phyloP scores from a whole-genome alignment of 2,329 filamentous ascomycete genomes.

The Magnaporthiopsis incrustans region DNA sequence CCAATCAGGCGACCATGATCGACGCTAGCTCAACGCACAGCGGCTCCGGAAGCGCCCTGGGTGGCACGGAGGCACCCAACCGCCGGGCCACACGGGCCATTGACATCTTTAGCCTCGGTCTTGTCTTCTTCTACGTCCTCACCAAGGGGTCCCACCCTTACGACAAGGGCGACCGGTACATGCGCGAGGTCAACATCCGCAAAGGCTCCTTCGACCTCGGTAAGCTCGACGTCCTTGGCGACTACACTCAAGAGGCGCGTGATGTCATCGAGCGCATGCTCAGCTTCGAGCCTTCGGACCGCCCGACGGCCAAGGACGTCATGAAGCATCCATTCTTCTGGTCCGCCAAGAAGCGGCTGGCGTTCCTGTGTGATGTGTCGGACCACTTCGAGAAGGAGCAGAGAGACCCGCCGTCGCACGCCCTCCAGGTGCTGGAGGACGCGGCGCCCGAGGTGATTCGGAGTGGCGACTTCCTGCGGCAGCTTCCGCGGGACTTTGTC shows the following conservation, averaged over 20 bases:
- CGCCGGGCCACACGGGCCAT: constrained; percentile 90
- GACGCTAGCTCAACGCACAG: constrained; percentile 51
- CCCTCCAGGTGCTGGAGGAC: constrained; percentile 52
- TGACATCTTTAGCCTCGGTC: constrained; percentile 92
- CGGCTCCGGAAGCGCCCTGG: constrained; percentile 36
- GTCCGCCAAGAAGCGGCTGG: constrained; percentile 77
- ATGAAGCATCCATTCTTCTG: constrained; percentile 97
- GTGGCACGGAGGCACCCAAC: constrained; percentile 43
- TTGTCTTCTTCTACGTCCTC: constrained; percentile 99
- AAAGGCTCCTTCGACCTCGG: constrained; percentile 72
- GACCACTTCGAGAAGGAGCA: constrained; percentile 94
- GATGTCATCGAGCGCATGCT: constrained; percentile 82
- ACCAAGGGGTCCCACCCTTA: constrained; percentile 90
- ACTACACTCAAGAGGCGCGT: constrained; percentile 78
- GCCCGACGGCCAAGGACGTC: constrained; percentile 69
- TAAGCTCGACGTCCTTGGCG: constrained; percentile 66
- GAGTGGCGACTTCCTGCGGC: constrained; percentile 65
- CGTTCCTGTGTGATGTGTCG: constrained; percentile 91
- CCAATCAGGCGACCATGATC: constrained; percentile 21
- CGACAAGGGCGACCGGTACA: constrained; percentile 88
- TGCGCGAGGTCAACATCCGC: constrained; percentile 95
- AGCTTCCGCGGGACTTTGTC: constrained; percentile 72
- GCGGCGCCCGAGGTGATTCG: constrained; percentile 46
- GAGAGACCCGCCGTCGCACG: constrained; percentile 67
- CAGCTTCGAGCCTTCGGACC: constrained; percentile 39